Evolutionary conservation across 2,329 filamentous ascomycete genomes (phyloP).

Genomic region (Epichloe uncinata): DNA sequence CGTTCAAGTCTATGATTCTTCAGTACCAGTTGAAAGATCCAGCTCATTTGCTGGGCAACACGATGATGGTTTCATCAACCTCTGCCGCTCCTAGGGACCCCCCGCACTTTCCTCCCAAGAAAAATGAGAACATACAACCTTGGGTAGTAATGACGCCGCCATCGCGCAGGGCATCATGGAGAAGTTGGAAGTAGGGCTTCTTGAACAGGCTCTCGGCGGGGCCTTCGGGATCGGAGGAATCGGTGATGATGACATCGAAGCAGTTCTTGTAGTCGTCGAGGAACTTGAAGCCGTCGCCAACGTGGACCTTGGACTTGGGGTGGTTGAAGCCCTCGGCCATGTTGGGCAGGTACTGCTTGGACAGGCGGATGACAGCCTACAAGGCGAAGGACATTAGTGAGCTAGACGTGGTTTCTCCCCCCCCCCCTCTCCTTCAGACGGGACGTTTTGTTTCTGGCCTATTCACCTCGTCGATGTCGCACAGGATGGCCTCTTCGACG

Average conservation of each 20-base stretch:
- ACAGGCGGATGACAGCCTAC: slow-evolving; percentile 88
- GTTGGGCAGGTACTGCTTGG: slow-evolving; percentile 90
- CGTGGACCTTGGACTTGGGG: slow-evolving; percentile 82
- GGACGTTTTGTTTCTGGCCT: not conserved
- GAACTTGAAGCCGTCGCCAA: slow-evolving; percentile 99
- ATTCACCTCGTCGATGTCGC: slow-evolving; percentile 86
- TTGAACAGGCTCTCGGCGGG: slow-evolving; percentile 94
- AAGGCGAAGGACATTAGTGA: not conserved
- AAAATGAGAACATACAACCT: slow-evolving; percentile 93
- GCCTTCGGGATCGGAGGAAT: slow-evolving; percentile 93
- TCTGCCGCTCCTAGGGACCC: slow-evolving; percentile 22
- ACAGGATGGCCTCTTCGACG: slow-evolving; percentile 90
- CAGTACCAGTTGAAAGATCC: slow-evolving; percentile 4
- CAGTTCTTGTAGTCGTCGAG: slow-evolving; percentile 90
- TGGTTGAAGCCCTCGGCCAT: slow-evolving; percentile 92
- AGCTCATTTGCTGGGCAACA: not conserved
- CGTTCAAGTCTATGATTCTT: not conserved
- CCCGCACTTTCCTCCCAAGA: slow-evolving; percentile 24
- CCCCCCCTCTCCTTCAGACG: not conserved
- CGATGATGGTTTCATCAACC: slow-evolving; percentile 2
- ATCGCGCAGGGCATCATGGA: slow-evolving; percentile 78
- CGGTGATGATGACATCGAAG: slow-evolving; percentile 99
- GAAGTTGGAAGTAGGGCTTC: slow-evolving; percentile 96
- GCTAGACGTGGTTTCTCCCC: not conserved
- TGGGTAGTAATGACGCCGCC: slow-evolving; percentile 98